Conservation (phyloP, 441 rosid species). For the Codiaeum variegatum region DNA sequence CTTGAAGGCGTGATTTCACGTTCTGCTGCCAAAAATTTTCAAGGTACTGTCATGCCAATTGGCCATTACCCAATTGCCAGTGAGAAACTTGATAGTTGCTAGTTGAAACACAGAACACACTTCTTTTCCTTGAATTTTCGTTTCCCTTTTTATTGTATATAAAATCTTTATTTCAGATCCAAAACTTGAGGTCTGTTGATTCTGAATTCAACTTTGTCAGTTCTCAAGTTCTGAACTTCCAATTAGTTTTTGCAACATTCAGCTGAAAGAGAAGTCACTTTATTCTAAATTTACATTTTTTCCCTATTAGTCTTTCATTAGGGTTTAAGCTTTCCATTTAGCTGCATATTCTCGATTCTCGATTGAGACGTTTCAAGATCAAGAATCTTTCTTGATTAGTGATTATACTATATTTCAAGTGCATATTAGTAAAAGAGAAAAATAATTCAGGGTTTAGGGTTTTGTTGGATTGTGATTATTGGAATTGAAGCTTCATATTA, state of each 20-base stretch:
- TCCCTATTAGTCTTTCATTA: not conserved
- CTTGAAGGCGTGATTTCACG: not conserved
- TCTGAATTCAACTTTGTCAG: not conserved
- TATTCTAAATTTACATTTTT: not conserved
- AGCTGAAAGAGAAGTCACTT: not conserved
- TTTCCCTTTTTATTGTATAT: not conserved
- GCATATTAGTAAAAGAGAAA: not conserved
- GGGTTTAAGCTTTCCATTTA: not conserved
- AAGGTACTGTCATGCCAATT: not conserved
- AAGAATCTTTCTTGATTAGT: not conserved
- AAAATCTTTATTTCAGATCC: not conserved
- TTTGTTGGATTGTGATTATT: not conserved
- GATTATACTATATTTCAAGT: not conserved
- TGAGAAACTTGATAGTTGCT: not conserved
- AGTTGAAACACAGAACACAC: not conserved
- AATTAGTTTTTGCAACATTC: not conserved
- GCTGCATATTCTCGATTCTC: conserved; percentile 6
- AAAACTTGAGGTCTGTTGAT: not conserved
- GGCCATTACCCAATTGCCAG: not conserved
- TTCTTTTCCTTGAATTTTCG: not conserved
- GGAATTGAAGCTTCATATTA: not conserved
- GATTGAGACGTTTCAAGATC: not conserved
- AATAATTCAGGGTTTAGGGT: conserved; percentile 1
- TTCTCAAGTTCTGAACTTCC: not conserved
- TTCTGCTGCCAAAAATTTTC: not conserved